phyloP scores from a whole-genome alignment of 192 early-diverging fungal genomes.

The Rhizophlyctis rosea region DNA sequence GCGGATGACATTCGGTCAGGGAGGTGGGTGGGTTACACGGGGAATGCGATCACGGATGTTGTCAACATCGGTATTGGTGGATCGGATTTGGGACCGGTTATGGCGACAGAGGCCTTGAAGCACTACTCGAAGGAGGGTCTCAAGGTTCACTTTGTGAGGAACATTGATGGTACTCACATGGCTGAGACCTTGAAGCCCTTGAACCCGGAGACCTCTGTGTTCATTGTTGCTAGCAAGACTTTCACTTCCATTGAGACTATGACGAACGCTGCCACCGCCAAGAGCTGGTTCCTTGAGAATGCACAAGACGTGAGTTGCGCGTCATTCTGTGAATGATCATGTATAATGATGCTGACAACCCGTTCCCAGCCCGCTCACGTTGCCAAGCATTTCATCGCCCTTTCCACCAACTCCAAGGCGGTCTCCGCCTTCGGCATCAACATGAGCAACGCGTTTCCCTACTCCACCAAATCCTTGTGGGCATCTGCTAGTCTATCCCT shows the following conservation, averaged over 20 bases:
- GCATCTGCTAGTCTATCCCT: conserved; percentile 98
- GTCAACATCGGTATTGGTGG: conserved; percentile 99
- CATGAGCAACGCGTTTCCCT: conserved; percentile 96
- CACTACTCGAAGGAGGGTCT: conserved; percentile 78
- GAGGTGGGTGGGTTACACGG: conserved; percentile 94
- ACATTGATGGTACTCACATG: conserved; percentile 97
- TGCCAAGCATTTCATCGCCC: conserved; percentile 98
- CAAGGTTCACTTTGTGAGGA: conserved; percentile 92
- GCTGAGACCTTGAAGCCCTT: conserved; percentile 87
- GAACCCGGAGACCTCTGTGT: conserved; percentile 84
- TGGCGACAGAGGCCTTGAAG: conserved; percentile 99
- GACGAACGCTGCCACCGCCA: conserved; percentile 92
- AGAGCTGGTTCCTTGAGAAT: conserved; percentile 83
- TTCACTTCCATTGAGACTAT: conserved; percentile 99
- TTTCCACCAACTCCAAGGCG: conserved; percentile 89
- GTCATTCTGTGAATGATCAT: no score
- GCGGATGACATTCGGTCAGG: conserved; percentile 84
- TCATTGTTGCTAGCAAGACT: conserved; percentile 97
- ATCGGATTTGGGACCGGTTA: conserved; percentile 95
- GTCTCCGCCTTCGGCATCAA: conserved; percentile 92
- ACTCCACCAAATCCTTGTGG: conserved; percentile 98
- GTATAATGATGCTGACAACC: no score
- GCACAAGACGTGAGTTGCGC: conserved; percentile 75
- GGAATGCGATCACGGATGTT: conserved; percentile 87
- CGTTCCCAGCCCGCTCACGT: conserved; percentile 69